Percentiles rank a stretch among this genome's conserved stretches.
Evolutionary conservation across 108 stramenopile genomes (phyloP).

Genomic region (Nitzschia putrida): DNA sequence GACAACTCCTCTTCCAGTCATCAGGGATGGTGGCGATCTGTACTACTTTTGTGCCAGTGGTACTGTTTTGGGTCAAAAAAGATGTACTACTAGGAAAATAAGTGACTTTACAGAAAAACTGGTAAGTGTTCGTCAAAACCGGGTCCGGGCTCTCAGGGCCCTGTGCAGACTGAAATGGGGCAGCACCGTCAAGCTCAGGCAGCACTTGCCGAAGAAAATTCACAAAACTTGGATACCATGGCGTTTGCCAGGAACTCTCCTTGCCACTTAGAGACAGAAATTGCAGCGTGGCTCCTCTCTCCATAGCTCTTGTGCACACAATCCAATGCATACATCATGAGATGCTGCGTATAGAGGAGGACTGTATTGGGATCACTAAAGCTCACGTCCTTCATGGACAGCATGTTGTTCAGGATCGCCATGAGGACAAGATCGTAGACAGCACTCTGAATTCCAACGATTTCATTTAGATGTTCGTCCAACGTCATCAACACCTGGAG

Average conservation of each 20-base stretch:
- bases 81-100: too few species aligned
- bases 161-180: too few species aligned
- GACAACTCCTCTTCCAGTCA: too few species aligned
- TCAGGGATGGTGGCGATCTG: too few species aligned
- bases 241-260: background rate
- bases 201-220: background rate
- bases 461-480: background rate
- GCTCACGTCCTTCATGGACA: background rate
- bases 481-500: background rate
- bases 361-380: background rate
- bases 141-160: too few species aligned
- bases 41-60: too few species aligned
- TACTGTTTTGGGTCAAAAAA: too few species aligned
- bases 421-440: constrained; percentile 3
- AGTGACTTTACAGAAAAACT: too few species aligned
- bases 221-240: background rate
- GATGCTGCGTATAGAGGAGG: background rate
- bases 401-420: background rate
- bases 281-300: background rate
- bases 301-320: background rate
- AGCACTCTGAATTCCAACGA: background rate
- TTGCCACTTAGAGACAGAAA: background rate
- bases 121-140: too few species aligned
- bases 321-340: background rate
- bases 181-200: too few species aligned